Evolutionary conservation across 1,139 yeast genomes (phyloP).

Genomic region (Eremothecium cymbalariae): DNA sequence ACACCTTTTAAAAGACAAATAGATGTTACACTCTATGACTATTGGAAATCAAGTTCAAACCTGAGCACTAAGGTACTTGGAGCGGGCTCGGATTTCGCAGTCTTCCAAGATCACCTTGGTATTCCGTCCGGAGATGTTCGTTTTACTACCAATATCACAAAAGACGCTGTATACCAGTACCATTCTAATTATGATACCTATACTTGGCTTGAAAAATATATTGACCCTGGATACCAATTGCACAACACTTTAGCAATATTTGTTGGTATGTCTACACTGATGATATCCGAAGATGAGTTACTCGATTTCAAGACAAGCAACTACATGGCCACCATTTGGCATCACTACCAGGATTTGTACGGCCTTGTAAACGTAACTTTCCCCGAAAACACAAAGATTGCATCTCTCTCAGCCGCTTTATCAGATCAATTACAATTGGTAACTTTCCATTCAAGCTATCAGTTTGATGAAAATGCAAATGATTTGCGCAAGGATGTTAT

Average conservation of each 20-base stretch:
- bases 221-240: slow-evolving; percentile 46
- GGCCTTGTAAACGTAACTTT: slow-evolving; percentile 12
- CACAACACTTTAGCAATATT: slow-evolving; percentile 55
- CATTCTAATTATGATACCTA: slow-evolving; percentile 56
- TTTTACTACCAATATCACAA: slow-evolving; percentile 30
- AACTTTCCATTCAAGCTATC: slow-evolving; percentile 13
- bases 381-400: slow-evolving; percentile 17
- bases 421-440: slow-evolving; percentile 10
- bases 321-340: slow-evolving; percentile 32
- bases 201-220: slow-evolving; percentile 47
- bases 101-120: slow-evolving; percentile 45
- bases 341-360: slow-evolving; percentile 12
- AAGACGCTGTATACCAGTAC: slow-evolving; percentile 43
- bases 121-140: slow-evolving; percentile 42
- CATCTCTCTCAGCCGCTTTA: slow-evolving; percentile 12
- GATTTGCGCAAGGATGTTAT: slow-evolving; percentile 40
- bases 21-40: slow-evolving; percentile 31
- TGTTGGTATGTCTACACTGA: slow-evolving; percentile 47
- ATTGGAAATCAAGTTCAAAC: slow-evolving; percentile 30
- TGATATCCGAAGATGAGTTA: slow-evolving; percentile 49
- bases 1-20: slow-evolving; percentile 30
- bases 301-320: slow-evolving; percentile 27
- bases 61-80: slow-evolving; percentile 31
- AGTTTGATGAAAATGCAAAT: slow-evolving; percentile 20
- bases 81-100: slow-evolving; percentile 36